Base-by-base conservation (phyloP, 2,329 filamentous ascomycete genomes). In the Dryadomyces quercus-mongolicae region DNA sequence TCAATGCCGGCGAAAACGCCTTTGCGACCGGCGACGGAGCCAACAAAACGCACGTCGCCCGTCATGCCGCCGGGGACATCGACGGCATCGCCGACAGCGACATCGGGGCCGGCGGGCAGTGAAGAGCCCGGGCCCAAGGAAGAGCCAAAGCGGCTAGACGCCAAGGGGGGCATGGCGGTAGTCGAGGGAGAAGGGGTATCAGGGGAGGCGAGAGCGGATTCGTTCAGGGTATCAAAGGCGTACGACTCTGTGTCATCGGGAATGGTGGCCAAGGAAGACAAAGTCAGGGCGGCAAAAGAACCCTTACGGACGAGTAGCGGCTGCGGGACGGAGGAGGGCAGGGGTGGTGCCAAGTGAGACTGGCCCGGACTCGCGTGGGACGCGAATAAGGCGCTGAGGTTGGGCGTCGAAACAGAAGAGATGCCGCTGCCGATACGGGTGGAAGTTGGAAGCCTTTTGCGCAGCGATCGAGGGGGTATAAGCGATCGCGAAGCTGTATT, bases 21-120 rank as follows among this genome's bases (percentile, higher is more conserved):
- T 61, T 86, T 89, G 74, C 95, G 96, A 59, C 91, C 91, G 62
- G 84, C 81, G 44, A 98, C 92, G 43, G 76, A 75, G 47, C 93
- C 93, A 58, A 97, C 75, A 66, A 95, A 98, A 66, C 87, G 92
- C 60, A 97, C 84, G 2, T 82, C 86, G 50, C 93, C 93, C 60
- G 85, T 75, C 90, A 98, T 95, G 67, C 85, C 88, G 45, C 93
- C 93, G 1, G 92, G 91, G 49, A 96, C 92, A 61, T 96, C 91
- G 58, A 96, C 92, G 38, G 76, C 68, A 66, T 96, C 92, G 60
- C 92, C 92, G 44, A 93, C 76, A 59, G 82, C 77, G 57, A 95
- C 69, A 52, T 77, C 75, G 57, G 71, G 70, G 60, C 65, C 72
- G 25, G 52, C 22, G 34, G 40, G 20, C 18, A 38, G 21, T 1